Percentiles rank a stretch among this genome's conserved stretches.
Evolutionary conservation across 116 monocot species (phyloP).

Genomic region (Dioscorea cayenensis): DNA sequence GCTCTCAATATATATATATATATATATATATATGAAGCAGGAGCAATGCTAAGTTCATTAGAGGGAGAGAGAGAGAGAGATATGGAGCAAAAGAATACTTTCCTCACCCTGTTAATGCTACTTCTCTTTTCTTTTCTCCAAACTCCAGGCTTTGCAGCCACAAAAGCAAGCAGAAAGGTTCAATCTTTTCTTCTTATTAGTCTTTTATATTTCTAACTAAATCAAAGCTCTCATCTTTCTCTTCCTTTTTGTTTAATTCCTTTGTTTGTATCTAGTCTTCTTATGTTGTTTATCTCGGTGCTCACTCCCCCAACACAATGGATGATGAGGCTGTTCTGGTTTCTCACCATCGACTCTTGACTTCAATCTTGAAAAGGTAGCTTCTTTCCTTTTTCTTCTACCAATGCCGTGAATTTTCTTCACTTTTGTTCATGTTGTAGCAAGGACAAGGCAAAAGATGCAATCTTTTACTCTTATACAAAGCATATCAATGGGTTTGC

Average conservation of each 20-base stretch:
- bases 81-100: neutral
- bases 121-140: neutral
- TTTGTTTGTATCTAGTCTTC: conserved; percentile 17
- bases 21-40: neutral
- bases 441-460: conserved; percentile 3
- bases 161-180: neutral
- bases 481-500: conserved; percentile 14
- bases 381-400: neutral
- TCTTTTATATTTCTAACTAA: neutral
- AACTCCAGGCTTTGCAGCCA: neutral
- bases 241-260: neutral
- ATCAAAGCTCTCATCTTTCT: neutral
- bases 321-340: conserved; percentile 22
- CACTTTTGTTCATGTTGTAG: neutral
- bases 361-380: conserved; percentile 32
- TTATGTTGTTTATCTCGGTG: conserved; percentile 63
- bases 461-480: conserved; percentile 12
- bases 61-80: too few relatives aligned
- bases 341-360: conserved; percentile 36
- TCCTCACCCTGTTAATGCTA: neutral
- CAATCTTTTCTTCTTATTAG: neutral
- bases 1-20: too few relatives aligned
- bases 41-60: neutral
- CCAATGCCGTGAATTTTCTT: neutral
- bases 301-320: conserved; percentile 9